Conservation (phyloP, 495 filamentous ascomycete species). For the Aspergillus nanangensis region DNA sequence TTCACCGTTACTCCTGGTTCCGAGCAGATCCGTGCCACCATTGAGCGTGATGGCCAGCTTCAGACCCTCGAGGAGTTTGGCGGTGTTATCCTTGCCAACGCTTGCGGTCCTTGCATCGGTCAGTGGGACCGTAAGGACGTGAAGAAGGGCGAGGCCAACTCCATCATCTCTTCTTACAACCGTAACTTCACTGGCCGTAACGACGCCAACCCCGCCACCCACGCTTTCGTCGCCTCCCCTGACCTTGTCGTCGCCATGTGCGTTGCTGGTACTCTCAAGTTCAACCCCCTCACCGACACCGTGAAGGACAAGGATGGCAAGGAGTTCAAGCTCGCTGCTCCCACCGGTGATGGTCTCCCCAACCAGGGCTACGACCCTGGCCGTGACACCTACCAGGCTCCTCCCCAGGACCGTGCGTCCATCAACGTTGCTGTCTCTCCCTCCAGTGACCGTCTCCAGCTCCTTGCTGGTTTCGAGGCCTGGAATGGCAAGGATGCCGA, state of each 20-base stretch:
- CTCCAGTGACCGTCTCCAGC: conserved; percentile 86
- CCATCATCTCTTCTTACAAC: conserved; percentile 95
- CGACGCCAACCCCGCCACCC: conserved; percentile 97
- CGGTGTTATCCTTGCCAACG: conserved; percentile 93
- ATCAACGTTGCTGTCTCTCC: conserved; percentile 85
- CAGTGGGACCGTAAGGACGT: conserved; percentile 96
- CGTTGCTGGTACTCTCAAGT: conserved; percentile 85
- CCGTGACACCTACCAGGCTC: conserved; percentile 94
- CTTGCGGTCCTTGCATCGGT: conserved; percentile 76
- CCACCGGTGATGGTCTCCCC: conserved; percentile 80
- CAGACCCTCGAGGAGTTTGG: conserved; percentile 97
- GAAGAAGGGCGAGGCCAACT: conserved; percentile 96
- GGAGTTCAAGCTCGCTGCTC: conserved; percentile 80
- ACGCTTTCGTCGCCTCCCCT: conserved; percentile 98
- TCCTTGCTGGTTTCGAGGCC: conserved; percentile 76
- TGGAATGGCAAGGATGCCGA: conserved; percentile 95
- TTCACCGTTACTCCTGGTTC: conserved; percentile 97
- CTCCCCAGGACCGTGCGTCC: conserved; percentile 68
- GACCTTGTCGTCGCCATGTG: conserved; percentile 92
- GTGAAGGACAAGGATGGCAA: conserved; percentile 97
- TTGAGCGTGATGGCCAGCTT: conserved; percentile 91
- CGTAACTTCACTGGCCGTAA: conserved; percentile 99
- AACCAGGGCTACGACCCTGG: conserved; percentile 84
- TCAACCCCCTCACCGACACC: conserved; percentile 94
- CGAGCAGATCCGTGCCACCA: conserved; percentile 96